phyloP scores from a whole-genome alignment of 83 land plant genomes.

The Picea abies region DNA sequence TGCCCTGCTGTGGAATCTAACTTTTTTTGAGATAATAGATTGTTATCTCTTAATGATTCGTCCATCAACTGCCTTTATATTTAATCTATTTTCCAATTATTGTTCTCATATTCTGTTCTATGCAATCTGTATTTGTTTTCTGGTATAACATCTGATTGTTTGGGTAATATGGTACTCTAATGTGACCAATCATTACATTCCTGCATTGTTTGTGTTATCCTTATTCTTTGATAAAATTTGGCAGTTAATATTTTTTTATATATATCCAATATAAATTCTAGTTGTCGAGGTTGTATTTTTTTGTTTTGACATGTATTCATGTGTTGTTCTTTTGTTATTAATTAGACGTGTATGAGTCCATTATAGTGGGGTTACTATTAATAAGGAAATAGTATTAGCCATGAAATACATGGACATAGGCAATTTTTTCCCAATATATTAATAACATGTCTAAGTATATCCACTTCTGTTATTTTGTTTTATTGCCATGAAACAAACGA shows the following conservation, averaged over 20 bases:
- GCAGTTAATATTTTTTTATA: not conserved
- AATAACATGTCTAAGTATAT: too few relatives aligned
- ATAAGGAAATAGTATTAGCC: too few relatives aligned
- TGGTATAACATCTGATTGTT: conserved; percentile 1
- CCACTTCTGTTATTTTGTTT: too few relatives aligned
- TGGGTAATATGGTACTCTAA: not conserved
- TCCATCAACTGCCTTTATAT: too few relatives aligned
- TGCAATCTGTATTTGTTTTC: not conserved
- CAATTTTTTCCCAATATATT: too few relatives aligned
- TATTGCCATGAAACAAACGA: too few relatives aligned
- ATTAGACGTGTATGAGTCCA: too few relatives aligned
- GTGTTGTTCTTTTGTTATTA: not conserved
- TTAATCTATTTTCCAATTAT: too few relatives aligned
- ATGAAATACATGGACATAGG: too few relatives aligned
- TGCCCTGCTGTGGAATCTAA: not conserved
- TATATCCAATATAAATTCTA: not conserved
- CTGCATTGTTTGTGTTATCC: not conserved
- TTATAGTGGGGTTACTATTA: too few relatives aligned
- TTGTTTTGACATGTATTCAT: not conserved
- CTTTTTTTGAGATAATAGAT: not conserved
- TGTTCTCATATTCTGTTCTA: not conserved
- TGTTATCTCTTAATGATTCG: not conserved
- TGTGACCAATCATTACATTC: not conserved
- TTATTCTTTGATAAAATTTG: not conserved
- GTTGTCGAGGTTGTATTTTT: not conserved